Evolutionary conservation across 2,329 filamentous ascomycete species (phyloP).

Genomic region (Lasiodiplodia citricola): DNA sequence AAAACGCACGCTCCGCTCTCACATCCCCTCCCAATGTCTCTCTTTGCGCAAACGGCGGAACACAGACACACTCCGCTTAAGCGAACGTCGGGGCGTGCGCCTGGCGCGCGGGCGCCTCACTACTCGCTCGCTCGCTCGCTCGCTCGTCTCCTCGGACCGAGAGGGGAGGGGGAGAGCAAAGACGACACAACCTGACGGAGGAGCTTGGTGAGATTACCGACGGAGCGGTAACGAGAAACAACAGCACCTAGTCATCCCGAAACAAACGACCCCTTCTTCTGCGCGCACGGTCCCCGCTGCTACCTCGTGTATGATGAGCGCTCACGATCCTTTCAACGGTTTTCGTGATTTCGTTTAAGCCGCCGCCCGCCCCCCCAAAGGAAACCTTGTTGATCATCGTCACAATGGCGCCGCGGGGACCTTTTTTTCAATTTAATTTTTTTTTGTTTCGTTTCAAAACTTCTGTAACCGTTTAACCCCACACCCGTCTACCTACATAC

Average conservation of each 20-base stretch:
- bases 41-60: background rate
- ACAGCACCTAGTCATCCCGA: background rate
- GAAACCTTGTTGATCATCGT: background rate
- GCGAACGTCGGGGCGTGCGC: background rate
- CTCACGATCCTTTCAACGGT: background rate
- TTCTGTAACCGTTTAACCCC: background rate
- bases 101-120: too few species aligned
- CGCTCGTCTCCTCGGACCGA: background rate
- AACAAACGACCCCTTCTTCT: background rate
- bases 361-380: background rate
- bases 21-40: background rate
- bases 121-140: background rate
- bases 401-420: too few species aligned
- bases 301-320: background rate
- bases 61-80: background rate
- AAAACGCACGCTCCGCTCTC: too few species aligned
- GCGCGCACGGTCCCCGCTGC: background rate
- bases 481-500: too few species aligned
- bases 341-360: background rate
- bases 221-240: background rate
- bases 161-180: background rate
- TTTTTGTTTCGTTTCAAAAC: background rate
- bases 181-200: too few species aligned
- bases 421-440: background rate
- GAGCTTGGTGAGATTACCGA: background rate